These are phyloP conservation scores for Beta macrorhiza DNA, from an alignment of 179 eudicot species.

Conservation along the genomic window DNA sequence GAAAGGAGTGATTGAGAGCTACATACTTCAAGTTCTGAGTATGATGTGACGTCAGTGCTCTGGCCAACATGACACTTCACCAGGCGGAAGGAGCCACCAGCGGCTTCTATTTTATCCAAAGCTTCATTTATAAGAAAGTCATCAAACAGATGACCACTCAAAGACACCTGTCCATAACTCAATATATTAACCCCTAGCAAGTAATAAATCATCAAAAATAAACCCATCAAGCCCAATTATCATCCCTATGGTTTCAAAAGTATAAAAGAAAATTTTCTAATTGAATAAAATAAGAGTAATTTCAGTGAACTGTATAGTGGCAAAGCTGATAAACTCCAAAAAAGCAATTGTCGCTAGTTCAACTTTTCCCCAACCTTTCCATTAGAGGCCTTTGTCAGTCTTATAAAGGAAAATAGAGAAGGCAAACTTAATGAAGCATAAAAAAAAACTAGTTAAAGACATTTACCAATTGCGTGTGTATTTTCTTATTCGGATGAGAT, in stretches of 20 bases:
- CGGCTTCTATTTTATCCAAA: conserved; percentile 91
- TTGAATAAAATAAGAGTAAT: neutral
- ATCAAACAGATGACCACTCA: conserved; percentile 94
- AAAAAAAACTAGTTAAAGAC: neutral
- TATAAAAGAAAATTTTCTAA: neutral
- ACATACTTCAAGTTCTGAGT: conserved; percentile 90
- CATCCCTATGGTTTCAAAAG: conserved; percentile 2
- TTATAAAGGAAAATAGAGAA: neutral
- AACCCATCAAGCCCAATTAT: neutral
- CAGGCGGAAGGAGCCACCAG: conserved; percentile 86
- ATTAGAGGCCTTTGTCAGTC: neutral
- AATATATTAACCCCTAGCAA: conserved; percentile 1
- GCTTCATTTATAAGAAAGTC: conserved; percentile 92
- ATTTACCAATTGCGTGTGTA: conserved; percentile 61
- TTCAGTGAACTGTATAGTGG: neutral
- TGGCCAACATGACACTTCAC: conserved; percentile 92
- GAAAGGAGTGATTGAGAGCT: neutral
- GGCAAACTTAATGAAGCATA: neutral
- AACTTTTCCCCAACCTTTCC: neutral
- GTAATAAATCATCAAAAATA: neutral
- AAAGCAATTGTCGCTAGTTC: neutral
- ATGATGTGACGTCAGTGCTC: conserved; percentile 68
- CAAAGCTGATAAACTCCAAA: neutral
- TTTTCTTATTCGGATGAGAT: conserved; percentile 51
- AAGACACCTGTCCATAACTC: conserved; percentile 63